These are phyloP conservation scores for Incumbomyces delicatus DNA, from an alignment of 2,329 filamentous ascomycete species.

Conservation along the genomic window DNA sequence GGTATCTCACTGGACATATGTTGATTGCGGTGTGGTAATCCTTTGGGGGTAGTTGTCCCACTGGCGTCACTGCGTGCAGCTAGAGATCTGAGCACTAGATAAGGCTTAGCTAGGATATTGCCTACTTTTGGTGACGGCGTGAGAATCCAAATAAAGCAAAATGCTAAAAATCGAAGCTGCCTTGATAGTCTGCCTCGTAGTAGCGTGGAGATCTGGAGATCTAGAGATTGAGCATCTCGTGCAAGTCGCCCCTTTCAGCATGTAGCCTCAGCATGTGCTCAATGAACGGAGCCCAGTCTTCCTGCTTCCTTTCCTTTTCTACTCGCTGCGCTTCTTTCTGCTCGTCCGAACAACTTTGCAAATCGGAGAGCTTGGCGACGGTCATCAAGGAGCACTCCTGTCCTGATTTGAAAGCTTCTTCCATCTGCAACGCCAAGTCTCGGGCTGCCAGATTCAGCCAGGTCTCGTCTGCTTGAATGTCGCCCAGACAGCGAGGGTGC, in stretches of 20 bases:
- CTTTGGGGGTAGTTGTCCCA: no score
- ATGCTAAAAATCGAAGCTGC: no score
- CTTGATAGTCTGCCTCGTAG: no score
- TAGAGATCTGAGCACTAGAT: no score
- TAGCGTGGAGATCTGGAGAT: neutral
- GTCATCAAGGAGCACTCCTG: constrained; percentile 4
- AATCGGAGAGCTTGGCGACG: neutral
- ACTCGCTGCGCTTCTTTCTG: constrained; percentile 9
- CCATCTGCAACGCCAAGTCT: neutral
- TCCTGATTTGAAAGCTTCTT: neutral
- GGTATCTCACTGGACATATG: no score
- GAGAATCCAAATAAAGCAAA: no score
- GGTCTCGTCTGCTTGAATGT: constrained; percentile 5
- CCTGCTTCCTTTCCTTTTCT: constrained; percentile 15
- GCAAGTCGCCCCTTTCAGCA: constrained; percentile 16
- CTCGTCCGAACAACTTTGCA: neutral
- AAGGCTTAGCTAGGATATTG: no score
- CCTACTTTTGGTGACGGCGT: no score
- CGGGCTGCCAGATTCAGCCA: constrained; percentile 1
- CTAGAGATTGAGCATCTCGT: constrained; percentile 3
- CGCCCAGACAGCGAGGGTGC: constrained; percentile 57
- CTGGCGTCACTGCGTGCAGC: no score
- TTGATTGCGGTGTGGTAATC: no score
- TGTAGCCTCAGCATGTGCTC: constrained; percentile 16
- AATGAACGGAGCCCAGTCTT: constrained; percentile 20